Conservation (phyloP, 306 rosid species). For the Amphicarpaea edgeworthii region DNA sequence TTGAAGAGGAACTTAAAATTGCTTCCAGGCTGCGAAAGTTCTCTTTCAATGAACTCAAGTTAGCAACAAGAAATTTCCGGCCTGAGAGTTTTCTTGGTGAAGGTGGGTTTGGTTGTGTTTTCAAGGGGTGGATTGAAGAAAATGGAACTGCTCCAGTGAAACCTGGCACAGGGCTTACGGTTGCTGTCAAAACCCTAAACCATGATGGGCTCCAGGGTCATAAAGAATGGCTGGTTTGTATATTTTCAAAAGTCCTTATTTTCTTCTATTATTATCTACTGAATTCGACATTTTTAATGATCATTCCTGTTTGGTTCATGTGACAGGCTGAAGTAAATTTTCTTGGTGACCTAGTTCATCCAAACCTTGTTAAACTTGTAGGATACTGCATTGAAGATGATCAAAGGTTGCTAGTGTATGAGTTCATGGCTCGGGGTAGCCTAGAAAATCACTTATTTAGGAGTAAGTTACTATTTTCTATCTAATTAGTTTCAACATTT, state of each 20-base stretch:
- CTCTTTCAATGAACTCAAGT: conserved; percentile 86
- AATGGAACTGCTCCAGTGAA: conserved; percentile 98
- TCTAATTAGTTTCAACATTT: conserved; percentile 14
- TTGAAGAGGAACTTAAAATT: conserved; percentile 95
- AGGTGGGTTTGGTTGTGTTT: conserved; percentile 99
- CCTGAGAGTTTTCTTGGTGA: conserved; percentile 99
- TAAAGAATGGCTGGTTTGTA: conserved; percentile 98
- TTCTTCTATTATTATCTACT: background rate
- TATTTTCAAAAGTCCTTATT: background rate
- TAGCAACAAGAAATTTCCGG: conserved; percentile 94
- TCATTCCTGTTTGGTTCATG: conserved; percentile 38
- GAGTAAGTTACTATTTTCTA: conserved; percentile 63
- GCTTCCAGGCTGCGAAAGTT: conserved; percentile 89
- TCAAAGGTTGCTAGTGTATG: conserved; percentile 91
- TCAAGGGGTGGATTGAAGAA: conserved; percentile 99
- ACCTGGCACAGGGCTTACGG: conserved; percentile 99
- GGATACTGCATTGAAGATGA: conserved; percentile 98
- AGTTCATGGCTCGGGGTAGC: conserved; percentile 99
- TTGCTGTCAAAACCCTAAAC: conserved; percentile 96
- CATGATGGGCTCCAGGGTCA: conserved; percentile 99
- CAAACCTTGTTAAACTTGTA: conserved; percentile 87
- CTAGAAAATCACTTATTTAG: conserved; percentile 95
- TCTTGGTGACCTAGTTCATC: conserved; percentile 94
- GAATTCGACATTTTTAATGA: conserved; percentile 19
- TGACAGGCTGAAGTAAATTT: conserved; percentile 93